Evolutionary conservation across 139 green algal species (phyloP).

Genomic region (Closterium sp.): DNA sequence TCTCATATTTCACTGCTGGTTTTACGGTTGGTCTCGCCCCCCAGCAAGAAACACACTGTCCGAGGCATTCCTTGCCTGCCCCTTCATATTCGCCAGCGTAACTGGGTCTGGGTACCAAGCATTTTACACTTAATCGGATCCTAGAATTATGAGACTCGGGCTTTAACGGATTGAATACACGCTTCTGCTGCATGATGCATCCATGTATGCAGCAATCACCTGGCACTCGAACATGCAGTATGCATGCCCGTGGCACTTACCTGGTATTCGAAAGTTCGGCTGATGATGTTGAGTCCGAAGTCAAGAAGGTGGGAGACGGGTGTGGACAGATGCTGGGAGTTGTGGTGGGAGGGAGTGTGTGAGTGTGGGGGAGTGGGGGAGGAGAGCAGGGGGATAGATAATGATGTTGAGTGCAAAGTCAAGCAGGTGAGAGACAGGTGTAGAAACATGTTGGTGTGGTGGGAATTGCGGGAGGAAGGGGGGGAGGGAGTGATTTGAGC

Average conservation of each 20-base stretch:
- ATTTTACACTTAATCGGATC: too few relatives aligned
- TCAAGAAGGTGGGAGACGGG: not conserved
- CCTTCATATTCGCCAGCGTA: too few relatives aligned
- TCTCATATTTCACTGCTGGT: too few relatives aligned
- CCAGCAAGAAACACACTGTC: too few relatives aligned
- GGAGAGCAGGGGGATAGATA: not conserved
- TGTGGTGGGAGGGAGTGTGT: not conserved
- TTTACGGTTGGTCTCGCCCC: too few relatives aligned
- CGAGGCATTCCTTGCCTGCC: too few relatives aligned
- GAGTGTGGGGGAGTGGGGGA: not conserved
- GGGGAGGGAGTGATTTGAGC: too few relatives aligned
- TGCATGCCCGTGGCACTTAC: not conserved
- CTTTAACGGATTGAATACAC: too few relatives aligned
- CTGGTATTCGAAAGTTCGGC: conserved; percentile 77
- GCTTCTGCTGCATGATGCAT: not conserved
- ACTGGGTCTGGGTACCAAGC: too few relatives aligned
- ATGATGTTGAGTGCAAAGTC: not conserved
- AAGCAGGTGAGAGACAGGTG: not conserved
- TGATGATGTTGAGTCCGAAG: conserved; percentile 72
- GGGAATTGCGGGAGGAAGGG: not conserved
- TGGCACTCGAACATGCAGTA: conserved; percentile 70
- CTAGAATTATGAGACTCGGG: too few relatives aligned
- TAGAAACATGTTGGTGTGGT: not conserved
- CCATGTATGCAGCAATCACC: not conserved
- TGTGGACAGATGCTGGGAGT: not conserved